Base-by-base conservation (phyloP, 257 asterid genomes). In the Rauvolfia tetraphylla region DNA sequence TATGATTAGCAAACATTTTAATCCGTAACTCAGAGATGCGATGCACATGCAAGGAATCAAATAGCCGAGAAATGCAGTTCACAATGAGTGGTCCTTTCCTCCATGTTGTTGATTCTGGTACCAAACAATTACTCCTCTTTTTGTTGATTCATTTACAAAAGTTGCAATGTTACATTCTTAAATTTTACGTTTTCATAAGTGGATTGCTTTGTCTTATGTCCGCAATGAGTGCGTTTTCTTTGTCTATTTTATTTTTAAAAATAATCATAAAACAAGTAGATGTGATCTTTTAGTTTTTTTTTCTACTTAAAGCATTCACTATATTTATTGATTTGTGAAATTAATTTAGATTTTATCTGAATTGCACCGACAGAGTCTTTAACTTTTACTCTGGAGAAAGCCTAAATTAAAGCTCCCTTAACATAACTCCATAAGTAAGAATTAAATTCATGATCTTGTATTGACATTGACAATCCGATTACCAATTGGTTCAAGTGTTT, bases 11-110 rank as follows among this genome's bases (percentile, higher is more conserved):
- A 20, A 20, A 3, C 4, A 53, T 53, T 53, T 53, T 20, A 4
- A 53, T 22, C 5, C n/a, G 3, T 53, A 22, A 2, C 9, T 25
- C 2, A 18, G 4, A 53, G 1, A 53, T 73, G 76, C 54, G 36
- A 10, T 1, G 68, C 76, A 73, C 76, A 73, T 73, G 76, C 68
- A 25, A 12, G 54, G 54, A 56, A 56, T 56, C 39, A 72, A 54
- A 72, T 54, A 8, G 67, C 36, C 13, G 36, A 33, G 20, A 54
- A 56, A 36, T 73, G 77, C 68, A 33, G 17, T 9, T 9, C 13
- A 5, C 10, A 3, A 33, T 11, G 39, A 34, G 38, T 73, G 76
- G 76, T 56, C 39, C n/a, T 53, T 53, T 53, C 59, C 59, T 3
- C 59, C 59, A 20, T 51, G 9, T 53, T 53, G 25, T 53, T 53